These are phyloP conservation scores for Crucihimalaya himalaica DNA, from an alignment of 345 rosid species.

Conservation along the genomic window DNA sequence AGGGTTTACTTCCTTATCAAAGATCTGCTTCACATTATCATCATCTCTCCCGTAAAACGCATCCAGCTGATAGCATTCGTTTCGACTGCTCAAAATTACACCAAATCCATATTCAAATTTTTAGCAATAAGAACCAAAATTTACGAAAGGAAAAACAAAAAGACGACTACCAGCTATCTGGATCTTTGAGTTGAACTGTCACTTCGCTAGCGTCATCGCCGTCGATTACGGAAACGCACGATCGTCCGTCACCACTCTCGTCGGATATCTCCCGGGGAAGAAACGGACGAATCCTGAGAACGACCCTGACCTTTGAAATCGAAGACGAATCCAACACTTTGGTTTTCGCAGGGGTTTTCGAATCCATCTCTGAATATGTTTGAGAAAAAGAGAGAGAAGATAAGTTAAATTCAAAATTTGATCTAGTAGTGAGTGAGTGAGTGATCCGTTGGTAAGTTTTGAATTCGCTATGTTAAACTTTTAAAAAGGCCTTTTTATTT, in stretches of 20 bases:
- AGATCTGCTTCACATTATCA: slow-evolving; percentile 63
- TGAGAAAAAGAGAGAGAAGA: background rate
- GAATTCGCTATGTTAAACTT: background rate
- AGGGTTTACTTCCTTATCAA: slow-evolving; percentile 67
- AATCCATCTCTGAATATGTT: slow-evolving; percentile 7
- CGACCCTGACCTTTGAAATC: slow-evolving; percentile 59
- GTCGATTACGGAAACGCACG: slow-evolving; percentile 57
- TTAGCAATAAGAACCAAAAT: background rate
- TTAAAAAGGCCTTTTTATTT: background rate
- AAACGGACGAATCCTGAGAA: slow-evolving; percentile 71
- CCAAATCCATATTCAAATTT: background rate
- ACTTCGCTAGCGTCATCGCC: slow-evolving; percentile 51
- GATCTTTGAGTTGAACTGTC: slow-evolving; percentile 67
- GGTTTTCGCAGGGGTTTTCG: slow-evolving; percentile 28
- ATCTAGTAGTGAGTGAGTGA: background rate
- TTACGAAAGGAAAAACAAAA: background rate
- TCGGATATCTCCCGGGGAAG: slow-evolving; percentile 56
- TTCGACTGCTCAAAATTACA: slow-evolving; percentile 52
- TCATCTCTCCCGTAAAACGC: slow-evolving; percentile 72
- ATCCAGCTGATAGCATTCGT: slow-evolving; percentile 74
- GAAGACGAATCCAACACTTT: slow-evolving; percentile 35
- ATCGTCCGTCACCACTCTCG: slow-evolving; percentile 26
- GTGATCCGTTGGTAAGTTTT: slow-evolving; percentile 16
- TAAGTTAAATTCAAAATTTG: slow-evolving; percentile 1
- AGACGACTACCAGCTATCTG: slow-evolving; percentile 56